phyloP scores from a whole-genome alignment of 495 filamentous ascomycete genomes.

The Tuber microsphaerosporum region DNA sequence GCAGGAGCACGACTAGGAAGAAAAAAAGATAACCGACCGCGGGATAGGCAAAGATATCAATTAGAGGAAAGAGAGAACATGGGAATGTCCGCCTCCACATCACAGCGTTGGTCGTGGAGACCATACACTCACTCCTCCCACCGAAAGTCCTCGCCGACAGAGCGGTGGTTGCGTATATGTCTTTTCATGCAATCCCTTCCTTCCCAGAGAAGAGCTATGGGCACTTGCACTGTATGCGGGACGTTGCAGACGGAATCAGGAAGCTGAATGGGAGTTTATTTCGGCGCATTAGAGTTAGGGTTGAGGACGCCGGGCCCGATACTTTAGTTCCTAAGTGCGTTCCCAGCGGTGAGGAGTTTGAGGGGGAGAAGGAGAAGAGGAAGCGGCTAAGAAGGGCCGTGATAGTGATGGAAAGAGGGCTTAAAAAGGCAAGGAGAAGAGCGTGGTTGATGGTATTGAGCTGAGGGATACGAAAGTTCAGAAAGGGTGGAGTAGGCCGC shows the following conservation, averaged over 20 bases:
- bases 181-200: conserved; percentile 72
- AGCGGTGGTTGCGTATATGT: conserved; percentile 55
- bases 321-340: conserved; percentile 10
- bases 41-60: background rate
- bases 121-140: conserved; percentile 62
- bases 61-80: background rate
- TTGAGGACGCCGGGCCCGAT: conserved; percentile 67
- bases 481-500: conserved; percentile 76
- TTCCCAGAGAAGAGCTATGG: conserved; percentile 88
- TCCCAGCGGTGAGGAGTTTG: conserved; percentile 39
- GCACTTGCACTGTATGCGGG: conserved; percentile 69
- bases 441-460: conserved; percentile 61
- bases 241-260: conserved; percentile 78
- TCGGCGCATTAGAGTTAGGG: conserved; percentile 73
- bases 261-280: conserved; percentile 81
- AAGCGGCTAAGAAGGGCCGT: conserved; percentile 38
- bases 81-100: conserved; percentile 63
- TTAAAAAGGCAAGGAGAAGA: conserved; percentile 54
- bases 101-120: conserved; percentile 65
- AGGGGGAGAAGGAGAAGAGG: conserved; percentile 42
- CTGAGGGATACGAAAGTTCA: conserved; percentile 72
- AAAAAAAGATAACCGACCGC: background rate
- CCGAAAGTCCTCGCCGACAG: conserved; percentile 59
- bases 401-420: conserved; percentile 45
- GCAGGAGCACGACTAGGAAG: background rate